phyloP scores from a whole-genome alignment of 805 yeast genomes.

The Cyberlindnera xishuangbannaensis region DNA sequence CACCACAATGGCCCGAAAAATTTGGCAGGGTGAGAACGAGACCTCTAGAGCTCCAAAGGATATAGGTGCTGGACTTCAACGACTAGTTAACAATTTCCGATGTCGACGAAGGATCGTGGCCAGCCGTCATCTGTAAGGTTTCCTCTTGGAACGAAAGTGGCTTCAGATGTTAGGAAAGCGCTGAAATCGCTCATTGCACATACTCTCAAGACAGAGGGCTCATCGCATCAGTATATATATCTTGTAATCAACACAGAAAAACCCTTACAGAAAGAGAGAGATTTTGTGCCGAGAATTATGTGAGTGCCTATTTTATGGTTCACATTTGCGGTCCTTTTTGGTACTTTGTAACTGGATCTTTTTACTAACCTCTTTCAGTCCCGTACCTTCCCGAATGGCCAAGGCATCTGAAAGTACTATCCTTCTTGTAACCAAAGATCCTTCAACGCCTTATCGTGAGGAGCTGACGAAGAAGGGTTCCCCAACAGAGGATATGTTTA shows the following conservation, averaged over 20 bases:
- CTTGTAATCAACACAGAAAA: conserved; percentile 43
- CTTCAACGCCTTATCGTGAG: conserved; percentile 50
- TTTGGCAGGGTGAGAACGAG: too few species aligned
- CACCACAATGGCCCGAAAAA: too few species aligned
- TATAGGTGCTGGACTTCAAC: too few species aligned
- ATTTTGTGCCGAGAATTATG: conserved; percentile 51
- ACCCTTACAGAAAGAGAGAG: conserved; percentile 39
- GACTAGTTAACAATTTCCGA: too few species aligned
- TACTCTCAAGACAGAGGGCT: conserved; percentile 16
- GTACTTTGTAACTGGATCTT: too few species aligned
- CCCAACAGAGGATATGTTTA: conserved; percentile 17
- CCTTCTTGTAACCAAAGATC: conserved; percentile 68
- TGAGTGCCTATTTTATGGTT: too few species aligned
- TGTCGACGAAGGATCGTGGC: too few species aligned
- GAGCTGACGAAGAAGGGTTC: conserved; percentile 32
- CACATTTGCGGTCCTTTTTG: too few species aligned
- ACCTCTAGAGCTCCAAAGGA: too few species aligned
- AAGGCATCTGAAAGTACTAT: conserved; percentile 45
- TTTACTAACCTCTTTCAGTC: too few species aligned
- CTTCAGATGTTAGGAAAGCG: conserved; percentile 17
- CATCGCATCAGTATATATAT: conserved; percentile 10
- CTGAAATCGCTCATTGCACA: conserved; percentile 28
- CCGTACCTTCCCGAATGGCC: conserved; percentile 47
- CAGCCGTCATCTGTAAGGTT: too few species aligned
- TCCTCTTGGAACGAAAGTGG: conserved; percentile 8